Base-by-base conservation (phyloP, 805 yeast genomes). In the Hermanozyma aechmeae region DNA sequence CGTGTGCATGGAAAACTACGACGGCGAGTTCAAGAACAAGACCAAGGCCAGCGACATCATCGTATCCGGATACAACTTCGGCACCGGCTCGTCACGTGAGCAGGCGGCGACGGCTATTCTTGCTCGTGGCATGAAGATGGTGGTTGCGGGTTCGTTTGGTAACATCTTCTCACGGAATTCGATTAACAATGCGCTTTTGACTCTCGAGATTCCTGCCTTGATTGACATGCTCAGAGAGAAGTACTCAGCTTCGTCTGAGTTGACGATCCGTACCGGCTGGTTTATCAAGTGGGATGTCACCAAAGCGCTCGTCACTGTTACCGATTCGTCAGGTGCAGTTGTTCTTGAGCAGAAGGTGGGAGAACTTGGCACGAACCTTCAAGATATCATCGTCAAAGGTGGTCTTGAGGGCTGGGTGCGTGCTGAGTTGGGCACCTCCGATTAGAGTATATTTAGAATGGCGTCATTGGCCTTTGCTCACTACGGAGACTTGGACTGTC, bases 1-100 rank as follows among this genome's bases (percentile, higher is more conserved):
- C 58, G 98, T 92, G 26, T 92, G 98, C 65, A 92, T 92, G 99
- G 98, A 92, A 61, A 92, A 92, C 64, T 92, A 92, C 58, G 99
- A 92, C 56, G 53, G 83, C 10, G 95, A 87, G 41, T 92, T 92
- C 56, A 78, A 81, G 33, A 38, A 58, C 17, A 87, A 85, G 65
- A 82, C 93, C 17, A 65, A 75, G 38, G 72, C 95, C 4, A 85
- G 89, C 27, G 99, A 92, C 56, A 86, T 92, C 43, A 73, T 92
- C 32, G 73, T 92, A 26, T 75, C 87, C 32, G 99, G 99, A 12
- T 92, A 64, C 68, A 92, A 92, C 55, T 92, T 92, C 53, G 99
- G 99, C 45, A 92, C 98, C 8, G 98, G 99, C 26, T 87, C 96
- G 6, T 85, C 96, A 15, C 77, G 99, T 61, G 99, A 92, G 56